phyloP scores from a whole-genome alignment of 73 alveolate genomes.

The Tetrahymena borealis region DNA sequence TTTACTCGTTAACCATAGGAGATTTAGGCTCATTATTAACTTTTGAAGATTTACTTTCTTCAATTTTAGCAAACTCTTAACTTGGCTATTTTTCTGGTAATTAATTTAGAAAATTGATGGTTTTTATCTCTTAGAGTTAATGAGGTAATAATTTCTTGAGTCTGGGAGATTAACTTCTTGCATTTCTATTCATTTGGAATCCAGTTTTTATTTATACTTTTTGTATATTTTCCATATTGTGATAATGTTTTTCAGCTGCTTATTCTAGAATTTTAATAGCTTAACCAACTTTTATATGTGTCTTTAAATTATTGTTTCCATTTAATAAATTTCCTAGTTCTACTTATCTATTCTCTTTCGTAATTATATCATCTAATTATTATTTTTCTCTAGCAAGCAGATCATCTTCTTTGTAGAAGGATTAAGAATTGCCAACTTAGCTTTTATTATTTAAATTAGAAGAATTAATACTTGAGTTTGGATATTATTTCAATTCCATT shows the following conservation, averaged over 20 bases:
- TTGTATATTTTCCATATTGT: not conserved
- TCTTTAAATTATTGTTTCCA: not conserved
- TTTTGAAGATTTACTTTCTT: not conserved
- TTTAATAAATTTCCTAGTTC: not conserved
- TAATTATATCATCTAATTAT: not conserved
- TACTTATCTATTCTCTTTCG: not conserved
- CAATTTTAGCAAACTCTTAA: not conserved
- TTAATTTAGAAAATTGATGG: not conserved
- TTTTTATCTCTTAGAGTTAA: not conserved
- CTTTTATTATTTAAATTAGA: too few relatives aligned
- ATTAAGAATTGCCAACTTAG: too few relatives aligned
- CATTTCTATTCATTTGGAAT: not conserved
- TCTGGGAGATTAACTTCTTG: not conserved
- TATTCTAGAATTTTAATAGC: not conserved
- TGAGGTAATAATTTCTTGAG: not conserved
- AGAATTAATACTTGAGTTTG: too few relatives aligned
- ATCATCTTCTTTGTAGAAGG: not conserved
- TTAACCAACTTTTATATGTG: not conserved
- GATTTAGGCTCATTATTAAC: not conserved
- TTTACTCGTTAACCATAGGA: not conserved
- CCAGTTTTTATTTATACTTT: not conserved
- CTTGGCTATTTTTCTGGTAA: not conserved
- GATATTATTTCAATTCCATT: too few relatives aligned
- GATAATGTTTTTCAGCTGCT: not conserved
- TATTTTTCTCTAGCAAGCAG: not conserved